Base-by-base conservation (phyloP, 2,329 filamentous ascomycete genomes). In the Diaporthe sp. region DNA sequence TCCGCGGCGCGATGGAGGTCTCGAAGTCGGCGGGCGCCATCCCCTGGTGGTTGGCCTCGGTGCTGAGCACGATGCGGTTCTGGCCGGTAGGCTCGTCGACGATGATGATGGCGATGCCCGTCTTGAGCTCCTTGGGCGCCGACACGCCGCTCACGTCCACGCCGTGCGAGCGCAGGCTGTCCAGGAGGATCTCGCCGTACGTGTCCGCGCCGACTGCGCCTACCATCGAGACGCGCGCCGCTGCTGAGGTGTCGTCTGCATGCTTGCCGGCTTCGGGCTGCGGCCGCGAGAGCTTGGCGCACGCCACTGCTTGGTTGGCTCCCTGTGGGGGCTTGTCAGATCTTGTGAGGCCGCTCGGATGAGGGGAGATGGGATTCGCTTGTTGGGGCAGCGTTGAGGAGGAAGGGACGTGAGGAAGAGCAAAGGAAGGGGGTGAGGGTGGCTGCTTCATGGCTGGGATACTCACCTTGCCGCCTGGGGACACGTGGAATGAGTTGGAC, bases 281-380 rank as follows among this genome's bases (percentile, higher is more conserved):
- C 37, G 87, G 80, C 63, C 93, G 90, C 1, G 94, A 97, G 68
- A 97, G 90, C 76, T 96, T 94, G 68, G 93, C 94, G 84, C 93
- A 95, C 32, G 95, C 95, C 72, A 98, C 94, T 75, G 95, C 96
- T 86, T 98, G 96, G 86, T 98, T 98, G 75, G 96, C 95, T 77
- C 96, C 96, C 74, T 75, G 72, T 37, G 25, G n/a, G 22, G n/a
- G 5, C 7, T 22, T 55, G 63, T 73, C 55, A 70, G 63, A 30
- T 25, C 19, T 42, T 53, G 15, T 13, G 8, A 9, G 27, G 9
- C 42, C 9, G n/a, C 25, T 30, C 4, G 25, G 0, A 15, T 0
- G 25, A 30, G 6, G 42, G 2, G 12, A 1, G 3, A 17, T 4
- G 4, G 10, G 6, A 2, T n/a, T 22, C 19, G 22, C 13, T 27